Conservation (phyloP, 768 basidiomycete genomes). For the Pleurotus eryngii region DNA sequence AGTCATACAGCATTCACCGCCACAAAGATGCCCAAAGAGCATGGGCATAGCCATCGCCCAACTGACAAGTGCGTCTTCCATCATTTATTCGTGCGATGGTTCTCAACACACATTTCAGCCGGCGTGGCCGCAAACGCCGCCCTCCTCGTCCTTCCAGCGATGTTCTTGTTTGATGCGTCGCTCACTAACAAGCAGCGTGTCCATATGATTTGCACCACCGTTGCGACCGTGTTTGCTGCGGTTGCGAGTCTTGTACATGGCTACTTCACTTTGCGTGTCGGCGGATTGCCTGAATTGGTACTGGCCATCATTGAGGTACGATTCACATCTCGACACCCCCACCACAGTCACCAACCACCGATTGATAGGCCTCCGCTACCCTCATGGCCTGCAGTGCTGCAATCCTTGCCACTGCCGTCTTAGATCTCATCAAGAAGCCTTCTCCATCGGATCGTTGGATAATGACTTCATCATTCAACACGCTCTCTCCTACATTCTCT, state of each 20-base stretch:
- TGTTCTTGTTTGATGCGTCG: conserved; percentile 35
- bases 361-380: conserved; percentile 28
- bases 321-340: not conserved
- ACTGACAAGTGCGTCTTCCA: conserved; percentile 35
- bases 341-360: not conserved
- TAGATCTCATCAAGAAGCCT: conserved; percentile 13
- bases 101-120: conserved; percentile 18
- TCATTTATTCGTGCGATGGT: not conserved
- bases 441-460: not conserved
- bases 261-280: conserved; percentile 23
- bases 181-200: conserved; percentile 28
- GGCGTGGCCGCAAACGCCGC: conserved; percentile 38
- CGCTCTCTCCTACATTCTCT: not conserved
- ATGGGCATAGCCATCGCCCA: conserved; percentile 40
- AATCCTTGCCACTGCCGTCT: conserved; percentile 33
- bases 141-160: conserved; percentile 39
- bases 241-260: conserved; percentile 35
- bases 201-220: conserved; percentile 40
- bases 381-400: conserved; percentile 40
- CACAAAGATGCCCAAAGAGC: conserved; percentile 37
- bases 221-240: conserved; percentile 36
- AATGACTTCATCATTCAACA: conserved; percentile 1
- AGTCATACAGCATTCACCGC: conserved; percentile 26
- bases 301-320: conserved; percentile 36
- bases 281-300: conserved; percentile 19